Base-by-base conservation (phyloP, 345 rosid species). In the Murraya koenigii region DNA sequence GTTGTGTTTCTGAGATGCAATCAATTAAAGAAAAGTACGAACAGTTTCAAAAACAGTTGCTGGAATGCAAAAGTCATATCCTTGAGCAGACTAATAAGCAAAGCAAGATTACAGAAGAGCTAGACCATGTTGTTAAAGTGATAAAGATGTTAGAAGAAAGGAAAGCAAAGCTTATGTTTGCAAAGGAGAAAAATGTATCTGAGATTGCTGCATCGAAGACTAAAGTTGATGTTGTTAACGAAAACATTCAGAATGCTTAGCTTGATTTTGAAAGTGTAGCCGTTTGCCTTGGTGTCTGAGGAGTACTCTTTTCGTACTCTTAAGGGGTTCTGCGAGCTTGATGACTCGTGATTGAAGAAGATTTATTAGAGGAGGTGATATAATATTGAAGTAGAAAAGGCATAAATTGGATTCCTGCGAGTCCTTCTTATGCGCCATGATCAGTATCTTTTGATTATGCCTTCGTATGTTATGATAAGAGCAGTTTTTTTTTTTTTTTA, bases 11-110 rank as follows among this genome's bases (percentile, higher is more conserved):
- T 5, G 13, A 75, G 39, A 54, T 84, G 72, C 61, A 80, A 52
- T 74, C 81, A 1, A 44, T 82, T n/a, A 86, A 82, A 82, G 74
- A 62, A 14, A 66, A 54, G 55, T 76, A 62, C n/a, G 79, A 78
- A 47, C 61, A 67, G 66, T 77, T 80, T 72, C 22, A 41, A 72
- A 44, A 67, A 7, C 56, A 47, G 67, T 78, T 74, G 26, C 33
- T 66, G 49, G 78, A 76, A 13, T 52, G 44, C 33, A 23, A 69
- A 30, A 22, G 41, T 28, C 76, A 47, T 65, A 58, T 80, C 59
- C 39, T 49, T 59, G 77, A 73, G 69, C 71, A 54, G 26, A 55
- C 30, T 60, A 1, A 5, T 28, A 77, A 77, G 66, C 75, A 60
- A 64, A 72, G 2, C 39, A 61, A 76, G 66, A 22, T 77, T 28